phyloP scores from a whole-genome alignment of 2,329 filamentous ascomycete genomes.

The Colletotrichum sp. region DNA sequence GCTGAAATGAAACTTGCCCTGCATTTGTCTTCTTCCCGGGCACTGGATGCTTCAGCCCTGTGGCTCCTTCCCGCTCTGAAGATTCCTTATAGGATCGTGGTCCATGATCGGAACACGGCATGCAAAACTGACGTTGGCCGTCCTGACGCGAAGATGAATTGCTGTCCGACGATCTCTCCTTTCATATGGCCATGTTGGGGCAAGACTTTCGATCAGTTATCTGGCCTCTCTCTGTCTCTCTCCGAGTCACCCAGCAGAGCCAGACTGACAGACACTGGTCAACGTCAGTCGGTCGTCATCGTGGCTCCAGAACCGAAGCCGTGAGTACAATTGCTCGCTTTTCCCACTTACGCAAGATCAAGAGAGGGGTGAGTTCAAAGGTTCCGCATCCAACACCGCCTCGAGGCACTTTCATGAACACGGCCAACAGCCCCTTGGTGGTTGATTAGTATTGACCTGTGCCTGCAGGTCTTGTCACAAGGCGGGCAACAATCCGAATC shows the following conservation, averaged over 20 bases:
- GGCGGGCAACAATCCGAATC: background rate
- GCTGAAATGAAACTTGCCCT: background rate
- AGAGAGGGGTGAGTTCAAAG: background rate
- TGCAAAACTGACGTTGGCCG: background rate
- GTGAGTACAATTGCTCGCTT: background rate
- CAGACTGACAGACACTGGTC: background rate
- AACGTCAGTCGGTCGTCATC: background rate
- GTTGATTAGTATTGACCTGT: background rate
- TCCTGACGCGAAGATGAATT: background rate
- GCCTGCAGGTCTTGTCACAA: background rate
- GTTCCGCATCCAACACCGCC: background rate
- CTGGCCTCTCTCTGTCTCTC: background rate
- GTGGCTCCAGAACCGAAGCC: background rate
- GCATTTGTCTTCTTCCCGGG: background rate
- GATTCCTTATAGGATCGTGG: background rate
- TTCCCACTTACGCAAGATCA: background rate
- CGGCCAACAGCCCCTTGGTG: background rate
- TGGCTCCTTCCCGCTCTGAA: background rate
- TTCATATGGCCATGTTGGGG: background rate
- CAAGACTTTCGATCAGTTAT: background rate
- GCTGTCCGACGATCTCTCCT: background rate
- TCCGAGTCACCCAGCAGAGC: background rate
- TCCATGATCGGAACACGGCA: background rate
- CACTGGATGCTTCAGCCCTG: background rate
- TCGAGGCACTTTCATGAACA: background rate